Conservation (phyloP, 768 basidiomycete species). For the Amanita inopinata region DNA sequence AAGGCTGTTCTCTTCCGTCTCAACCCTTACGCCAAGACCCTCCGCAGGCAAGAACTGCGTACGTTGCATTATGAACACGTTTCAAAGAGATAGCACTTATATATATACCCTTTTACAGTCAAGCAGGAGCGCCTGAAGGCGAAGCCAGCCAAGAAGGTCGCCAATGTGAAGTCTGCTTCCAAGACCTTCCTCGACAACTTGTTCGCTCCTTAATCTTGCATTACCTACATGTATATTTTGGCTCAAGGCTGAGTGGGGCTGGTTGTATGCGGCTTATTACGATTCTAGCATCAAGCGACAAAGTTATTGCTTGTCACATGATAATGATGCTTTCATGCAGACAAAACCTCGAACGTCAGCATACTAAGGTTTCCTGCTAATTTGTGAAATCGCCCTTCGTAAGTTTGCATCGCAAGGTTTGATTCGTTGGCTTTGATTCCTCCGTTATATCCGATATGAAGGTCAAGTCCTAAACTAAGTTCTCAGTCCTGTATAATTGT, state of each 20-base stretch:
- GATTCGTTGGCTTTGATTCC: background rate
- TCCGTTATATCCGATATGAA: too few relatives aligned
- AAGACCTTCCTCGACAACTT: constrained; percentile 79
- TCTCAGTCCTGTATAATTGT: background rate
- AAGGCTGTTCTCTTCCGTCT: constrained; percentile 91
- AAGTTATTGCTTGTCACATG: background rate
- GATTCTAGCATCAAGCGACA: background rate
- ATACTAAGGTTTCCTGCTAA: too few relatives aligned
- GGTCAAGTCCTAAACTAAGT: too few relatives aligned
- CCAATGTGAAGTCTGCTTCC: constrained; percentile 53
- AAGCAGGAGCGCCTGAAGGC: constrained; percentile 69
- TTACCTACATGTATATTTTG: background rate
- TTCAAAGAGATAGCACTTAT: background rate
- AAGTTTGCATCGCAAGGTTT: too few relatives aligned
- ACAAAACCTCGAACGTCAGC: too few relatives aligned
- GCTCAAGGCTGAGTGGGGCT: background rate
- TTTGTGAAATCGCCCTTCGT: too few relatives aligned
- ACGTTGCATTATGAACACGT: constrained; percentile 25
- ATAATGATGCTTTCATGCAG: background rate
- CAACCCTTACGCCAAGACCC: constrained; percentile 96
- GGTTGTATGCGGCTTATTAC: background rate
- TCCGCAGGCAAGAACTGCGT: constrained; percentile 85
- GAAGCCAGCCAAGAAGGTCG: constrained; percentile 57
- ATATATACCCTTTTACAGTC: constrained; percentile 35
- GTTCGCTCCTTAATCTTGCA: constrained; percentile 61